phyloP scores from a whole-genome alignment of 805 yeast species.

The Sugiyamaella chiloensis region DNA sequence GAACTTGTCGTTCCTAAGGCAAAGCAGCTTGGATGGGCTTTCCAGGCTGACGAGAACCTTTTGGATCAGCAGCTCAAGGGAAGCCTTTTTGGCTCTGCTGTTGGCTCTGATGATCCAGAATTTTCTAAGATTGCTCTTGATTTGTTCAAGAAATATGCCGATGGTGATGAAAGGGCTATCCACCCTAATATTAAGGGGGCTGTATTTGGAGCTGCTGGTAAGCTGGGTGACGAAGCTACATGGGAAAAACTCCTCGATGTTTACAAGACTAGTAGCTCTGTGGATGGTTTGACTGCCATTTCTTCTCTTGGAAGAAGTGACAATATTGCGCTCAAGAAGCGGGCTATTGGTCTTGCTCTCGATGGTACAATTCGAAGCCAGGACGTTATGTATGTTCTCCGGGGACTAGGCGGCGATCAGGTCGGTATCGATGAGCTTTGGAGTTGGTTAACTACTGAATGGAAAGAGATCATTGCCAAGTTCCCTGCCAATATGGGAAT shows the following conservation, averaged over 20 bases:
- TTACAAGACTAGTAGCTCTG: conserved; percentile 55
- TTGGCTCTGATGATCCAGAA: conserved; percentile 33
- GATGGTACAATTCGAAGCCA: conserved; percentile 60
- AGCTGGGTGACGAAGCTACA: conserved; percentile 56
- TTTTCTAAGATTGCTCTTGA: conserved; percentile 33
- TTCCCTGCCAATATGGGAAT: conserved; percentile 80
- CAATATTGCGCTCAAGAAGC: conserved; percentile 49
- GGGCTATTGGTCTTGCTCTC: conserved; percentile 54
- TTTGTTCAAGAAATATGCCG: conserved; percentile 51
- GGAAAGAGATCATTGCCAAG: conserved; percentile 62
- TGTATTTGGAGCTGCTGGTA: conserved; percentile 65
- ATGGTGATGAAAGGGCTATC: conserved; percentile 65
- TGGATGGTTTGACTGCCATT: conserved; percentile 69
- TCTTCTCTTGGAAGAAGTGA: conserved; percentile 64
- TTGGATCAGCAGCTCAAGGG: conserved; percentile 64
- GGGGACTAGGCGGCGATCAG: conserved; percentile 60
- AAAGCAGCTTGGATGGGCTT: conserved; percentile 61
- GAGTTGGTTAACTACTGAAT: conserved; percentile 66
- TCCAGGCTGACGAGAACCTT: conserved; percentile 47
- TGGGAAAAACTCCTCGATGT: conserved; percentile 61
- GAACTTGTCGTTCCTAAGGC: conserved; percentile 56
- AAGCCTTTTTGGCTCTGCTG: conserved; percentile 42
- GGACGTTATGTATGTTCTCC: conserved; percentile 75
- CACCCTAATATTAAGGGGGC: conserved; percentile 70
- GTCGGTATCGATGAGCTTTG: conserved; percentile 69